Base-by-base conservation (phyloP, 306 rosid genomes). In the Vicia faba region DNA sequence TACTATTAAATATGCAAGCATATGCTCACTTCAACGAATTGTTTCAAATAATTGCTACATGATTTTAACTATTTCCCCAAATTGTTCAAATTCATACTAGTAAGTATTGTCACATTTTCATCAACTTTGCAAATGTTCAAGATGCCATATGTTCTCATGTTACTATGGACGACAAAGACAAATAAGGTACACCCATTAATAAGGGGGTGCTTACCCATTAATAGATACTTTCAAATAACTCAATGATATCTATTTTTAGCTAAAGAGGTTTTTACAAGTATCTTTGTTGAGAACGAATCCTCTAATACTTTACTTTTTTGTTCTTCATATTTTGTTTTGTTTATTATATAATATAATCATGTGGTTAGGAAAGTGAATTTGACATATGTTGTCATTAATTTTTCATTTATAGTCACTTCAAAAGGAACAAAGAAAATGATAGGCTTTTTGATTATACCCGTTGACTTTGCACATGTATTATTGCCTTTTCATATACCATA, bases 391-490 rank as follows among this genome's bases (percentile, higher is more conserved):
- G 46, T 5, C 54, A 45, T 39, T 61, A 25, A 29, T 66, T 48
- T 19, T 53, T 69, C 75, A 74, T 65, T 70, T 70, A 43, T 59
- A 60, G 75, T 70, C 80, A 81, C 69, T 82, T 78, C 61, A 70
- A 31, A 54, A 29, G 61, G 64, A 66, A 70, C 67, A 66, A 53
- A 54, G 61, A 64, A 65, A 81, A 71, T 46, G 11, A 26, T 55
- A 65, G 31, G 73, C 79, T 54, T 74, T 75, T 75, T 66, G 7
- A 66, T 77, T 70, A 72, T 79, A 57, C 68, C 63, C 79, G 78
- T 77, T 84, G 89, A 79, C 89, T 74, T 61, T 69, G 72, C 63
- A 73, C 58, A 18, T 75, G 72, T 63, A 81, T 75, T 56, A 75
- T 71, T 51, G 51, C 75, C 69, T 44, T 49, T 41, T 51, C 44